Conservation (phyloP, 441 rosid genomes). For the Pelargonium myrrhifolium region DNA sequence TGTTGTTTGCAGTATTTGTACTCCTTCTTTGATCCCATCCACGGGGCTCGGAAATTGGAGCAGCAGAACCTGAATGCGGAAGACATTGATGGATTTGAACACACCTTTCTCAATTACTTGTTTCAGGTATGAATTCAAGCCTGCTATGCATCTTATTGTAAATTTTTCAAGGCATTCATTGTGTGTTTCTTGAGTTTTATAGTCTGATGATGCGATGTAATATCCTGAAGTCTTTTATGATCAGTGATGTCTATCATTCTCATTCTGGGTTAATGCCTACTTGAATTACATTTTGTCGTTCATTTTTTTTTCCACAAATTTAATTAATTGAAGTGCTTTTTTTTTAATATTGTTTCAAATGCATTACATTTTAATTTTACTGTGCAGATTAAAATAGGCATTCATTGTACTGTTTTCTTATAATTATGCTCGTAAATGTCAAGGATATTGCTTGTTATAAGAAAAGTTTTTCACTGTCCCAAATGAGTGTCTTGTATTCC, state of each 20-base stretch:
- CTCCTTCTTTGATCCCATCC: constrained; percentile 73
- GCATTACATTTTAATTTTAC: too few relatives aligned
- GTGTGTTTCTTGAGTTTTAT: not conserved
- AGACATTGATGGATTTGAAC: constrained; percentile 67
- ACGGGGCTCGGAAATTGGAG: constrained; percentile 56
- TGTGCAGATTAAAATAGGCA: too few relatives aligned
- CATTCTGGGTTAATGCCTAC: too few relatives aligned
- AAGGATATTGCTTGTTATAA: too few relatives aligned
- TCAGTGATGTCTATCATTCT: not conserved
- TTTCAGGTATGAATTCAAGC: constrained; percentile 45
- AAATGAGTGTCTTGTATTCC: too few relatives aligned
- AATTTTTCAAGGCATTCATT: not conserved
- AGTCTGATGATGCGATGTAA: not conserved
- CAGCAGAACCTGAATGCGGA: constrained; percentile 51
- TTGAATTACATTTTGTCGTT: not conserved
- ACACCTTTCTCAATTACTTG: constrained; percentile 53
- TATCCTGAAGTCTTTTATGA: not conserved
- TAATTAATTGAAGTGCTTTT: not conserved
- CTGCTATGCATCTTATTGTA: not conserved
- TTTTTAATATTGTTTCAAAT: too few relatives aligned
- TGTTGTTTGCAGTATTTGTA: constrained; percentile 55
- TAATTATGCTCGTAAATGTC: too few relatives aligned
- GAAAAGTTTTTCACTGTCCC: too few relatives aligned
- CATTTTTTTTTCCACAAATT: not conserved
- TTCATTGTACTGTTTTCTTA: too few relatives aligned